Conservation (phyloP, 148 eudicot species). For the Chenopodium formosanum region DNA sequence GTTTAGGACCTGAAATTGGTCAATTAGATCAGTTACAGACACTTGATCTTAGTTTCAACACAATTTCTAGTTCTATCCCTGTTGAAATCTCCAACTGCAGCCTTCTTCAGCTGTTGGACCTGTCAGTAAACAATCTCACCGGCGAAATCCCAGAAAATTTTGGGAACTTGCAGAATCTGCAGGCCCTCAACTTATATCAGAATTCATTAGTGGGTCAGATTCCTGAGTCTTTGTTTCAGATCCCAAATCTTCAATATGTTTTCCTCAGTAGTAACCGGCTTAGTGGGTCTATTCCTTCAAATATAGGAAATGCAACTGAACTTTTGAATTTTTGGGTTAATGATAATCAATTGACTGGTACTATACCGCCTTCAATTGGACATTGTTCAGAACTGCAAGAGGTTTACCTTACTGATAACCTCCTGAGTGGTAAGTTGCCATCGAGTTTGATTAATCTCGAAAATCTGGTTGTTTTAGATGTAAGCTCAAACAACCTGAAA, state of each 20-base stretch:
- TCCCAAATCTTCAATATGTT: slow-evolving; percentile 33
- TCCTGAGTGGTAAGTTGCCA: slow-evolving; percentile 55
- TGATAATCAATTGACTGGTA: slow-evolving; percentile 48
- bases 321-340: slow-evolving; percentile 36
- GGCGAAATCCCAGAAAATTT: slow-evolving; percentile 36
- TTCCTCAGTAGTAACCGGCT: slow-evolving; percentile 44
- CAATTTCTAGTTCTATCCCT: slow-evolving; percentile 54
- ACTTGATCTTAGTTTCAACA: slow-evolving; percentile 40
- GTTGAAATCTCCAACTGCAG: slow-evolving; percentile 43
- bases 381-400: slow-evolving; percentile 44
- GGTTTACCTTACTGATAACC: slow-evolving; percentile 42
- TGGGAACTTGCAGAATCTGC: slow-evolving; percentile 27
- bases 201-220: slow-evolving; percentile 53
- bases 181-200: slow-evolving; percentile 30
- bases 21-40: slow-evolving; percentile 35
- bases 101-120: slow-evolving; percentile 45
- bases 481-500: slow-evolving; percentile 39
- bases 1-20: slow-evolving; percentile 61
- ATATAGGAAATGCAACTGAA: slow-evolving; percentile 51
- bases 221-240: slow-evolving; percentile 48
- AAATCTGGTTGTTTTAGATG: slow-evolving; percentile 37
- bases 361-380: slow-evolving; percentile 59
- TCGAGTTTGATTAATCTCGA: slow-evolving; percentile 46
- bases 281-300: slow-evolving; percentile 58
- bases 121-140: slow-evolving; percentile 43